These are phyloP conservation scores for Botrytis sinoallii DNA, from an alignment of 2,329 filamentous ascomycete genomes.

Conservation along the genomic window DNA sequence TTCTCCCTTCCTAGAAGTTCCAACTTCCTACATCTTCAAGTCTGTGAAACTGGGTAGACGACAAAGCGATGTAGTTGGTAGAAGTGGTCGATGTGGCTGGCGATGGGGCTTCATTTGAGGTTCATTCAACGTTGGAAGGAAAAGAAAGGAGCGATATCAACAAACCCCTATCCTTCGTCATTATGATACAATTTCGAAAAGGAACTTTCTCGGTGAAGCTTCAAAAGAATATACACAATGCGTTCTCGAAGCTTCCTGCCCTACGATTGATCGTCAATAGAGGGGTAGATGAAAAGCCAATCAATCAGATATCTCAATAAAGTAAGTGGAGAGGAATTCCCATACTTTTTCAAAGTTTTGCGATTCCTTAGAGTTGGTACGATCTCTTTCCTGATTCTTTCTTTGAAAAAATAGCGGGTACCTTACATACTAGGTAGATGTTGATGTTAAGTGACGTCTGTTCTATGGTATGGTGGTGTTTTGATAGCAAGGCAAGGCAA, in stretches of 20 bases:
- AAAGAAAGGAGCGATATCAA: background rate
- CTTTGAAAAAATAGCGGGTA: constrained; percentile 4
- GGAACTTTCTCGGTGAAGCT: background rate
- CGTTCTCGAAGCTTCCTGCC: constrained; percentile 6
- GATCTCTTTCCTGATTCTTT: background rate
- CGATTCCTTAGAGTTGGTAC: constrained; percentile 1
- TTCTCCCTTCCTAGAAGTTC: background rate
- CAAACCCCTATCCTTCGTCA: constrained; percentile 3
- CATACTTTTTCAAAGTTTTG: background rate
- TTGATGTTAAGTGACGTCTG: constrained; percentile 13
- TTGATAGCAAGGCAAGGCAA: constrained; percentile 6
- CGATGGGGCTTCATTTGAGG: background rate
- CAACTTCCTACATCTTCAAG: background rate
- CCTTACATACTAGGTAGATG: constrained; percentile 5
- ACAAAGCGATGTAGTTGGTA: background rate
- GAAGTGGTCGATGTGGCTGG: background rate
- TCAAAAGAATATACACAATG: background rate
- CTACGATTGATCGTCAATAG: constrained; percentile 5
- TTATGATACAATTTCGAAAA: background rate
- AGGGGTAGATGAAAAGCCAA: constrained; percentile 5
- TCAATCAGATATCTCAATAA: background rate
- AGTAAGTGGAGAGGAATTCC: constrained; percentile 3
- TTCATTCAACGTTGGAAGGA: background rate
- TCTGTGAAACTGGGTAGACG: background rate
- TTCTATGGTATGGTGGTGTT: background rate